Evolutionary conservation across 1,139 yeast genomes (phyloP), one percentile per base, ranked within the genome.

Genomic region (Petasospora fabianii): DNA sequence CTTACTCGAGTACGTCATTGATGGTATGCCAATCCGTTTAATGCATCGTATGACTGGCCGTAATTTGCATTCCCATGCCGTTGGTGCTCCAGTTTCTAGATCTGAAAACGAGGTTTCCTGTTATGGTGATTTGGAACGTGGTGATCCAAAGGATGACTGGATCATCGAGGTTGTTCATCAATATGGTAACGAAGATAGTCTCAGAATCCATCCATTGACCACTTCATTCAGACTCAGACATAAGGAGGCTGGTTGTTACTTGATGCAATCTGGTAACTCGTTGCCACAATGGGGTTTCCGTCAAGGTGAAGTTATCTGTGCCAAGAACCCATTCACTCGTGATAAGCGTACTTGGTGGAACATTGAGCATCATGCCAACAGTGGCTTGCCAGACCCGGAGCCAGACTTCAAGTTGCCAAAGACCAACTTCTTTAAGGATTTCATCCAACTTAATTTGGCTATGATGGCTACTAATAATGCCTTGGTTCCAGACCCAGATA

Each of bases 381-480:
- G 72, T 34, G 68, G 79, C 28, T 71, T 94, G 54, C 95, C 95
- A 39, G 71, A 73, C 30, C 80, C 94, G 29, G 60, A 62, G 38
- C 79, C 84, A 14, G 80, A 77, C 58, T 86, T 90, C 66, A 73
- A 72, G 56, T 72, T 84, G 55, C 97, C 97, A 54, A 83, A 73
- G 60, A 83, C 96, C 22, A 77, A 75, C 56, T 94, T 94, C 66
- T 59, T 87, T 56, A 80, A 86, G 53, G 97, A 92, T 67, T 94
- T 94, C 53, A 69, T 94, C 50, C 96, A 88, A 65, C 71, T 94
- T 55, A 92, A 92, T 62, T 78, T 88, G 59, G 98, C 97, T 17
- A 94, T 92, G 97, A 88, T 90, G 97, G 96, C 97, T 19, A 86
- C 97, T 32, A 94, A 94, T 69, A 94, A 94, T 57, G 97, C 96